phyloP scores from a whole-genome alignment of 352 stramenopile genomes.

The Saprolegnia parasitica region DNA sequence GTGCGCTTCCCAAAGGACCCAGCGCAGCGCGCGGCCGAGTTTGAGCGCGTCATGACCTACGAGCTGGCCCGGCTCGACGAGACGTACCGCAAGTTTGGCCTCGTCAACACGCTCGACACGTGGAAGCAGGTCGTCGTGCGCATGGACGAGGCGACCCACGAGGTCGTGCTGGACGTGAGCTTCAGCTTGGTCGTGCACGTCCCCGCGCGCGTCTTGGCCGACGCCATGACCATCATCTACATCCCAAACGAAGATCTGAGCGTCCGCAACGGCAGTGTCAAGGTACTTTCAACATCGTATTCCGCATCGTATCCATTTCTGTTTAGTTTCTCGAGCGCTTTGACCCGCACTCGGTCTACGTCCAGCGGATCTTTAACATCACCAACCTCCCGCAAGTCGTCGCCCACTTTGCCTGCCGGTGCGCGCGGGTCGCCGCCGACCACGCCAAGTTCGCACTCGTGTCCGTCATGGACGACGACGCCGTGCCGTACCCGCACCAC shows the following conservation, averaged over 20 bases:
- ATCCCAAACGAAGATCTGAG: not conserved
- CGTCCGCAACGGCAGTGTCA: not conserved
- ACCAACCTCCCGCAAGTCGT: not conserved
- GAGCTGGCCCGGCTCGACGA: slow-evolving; percentile 6
- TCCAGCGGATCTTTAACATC: not conserved
- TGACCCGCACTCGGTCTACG: not conserved
- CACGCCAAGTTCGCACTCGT: not conserved
- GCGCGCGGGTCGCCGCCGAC: not conserved
- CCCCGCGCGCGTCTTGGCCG: not conserved
- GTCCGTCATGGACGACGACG: slow-evolving; percentile 18
- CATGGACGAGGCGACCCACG: slow-evolving; percentile 7
- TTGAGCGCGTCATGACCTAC: not conserved
- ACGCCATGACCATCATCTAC: slow-evolving; percentile 3
- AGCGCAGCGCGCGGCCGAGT: not conserved
- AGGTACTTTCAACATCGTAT: slow-evolving; percentile 1
- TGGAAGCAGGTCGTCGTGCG: slow-evolving; percentile 26
- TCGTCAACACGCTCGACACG: slow-evolving; percentile 8
- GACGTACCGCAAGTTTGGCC: slow-evolving; percentile 1
- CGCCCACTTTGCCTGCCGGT: slow-evolving; percentile 5
- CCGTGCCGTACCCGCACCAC: not conserved
- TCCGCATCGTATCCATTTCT: not conserved
- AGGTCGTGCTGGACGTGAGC: slow-evolving; percentile 11
- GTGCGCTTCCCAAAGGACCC: not conserved
- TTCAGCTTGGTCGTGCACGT: slow-evolving; percentile 16
- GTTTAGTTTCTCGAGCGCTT: slow-evolving; percentile 17